These are phyloP conservation scores for Trametes elegans DNA, from an alignment of 768 basidiomycete genomes.

Conservation along the genomic window DNA sequence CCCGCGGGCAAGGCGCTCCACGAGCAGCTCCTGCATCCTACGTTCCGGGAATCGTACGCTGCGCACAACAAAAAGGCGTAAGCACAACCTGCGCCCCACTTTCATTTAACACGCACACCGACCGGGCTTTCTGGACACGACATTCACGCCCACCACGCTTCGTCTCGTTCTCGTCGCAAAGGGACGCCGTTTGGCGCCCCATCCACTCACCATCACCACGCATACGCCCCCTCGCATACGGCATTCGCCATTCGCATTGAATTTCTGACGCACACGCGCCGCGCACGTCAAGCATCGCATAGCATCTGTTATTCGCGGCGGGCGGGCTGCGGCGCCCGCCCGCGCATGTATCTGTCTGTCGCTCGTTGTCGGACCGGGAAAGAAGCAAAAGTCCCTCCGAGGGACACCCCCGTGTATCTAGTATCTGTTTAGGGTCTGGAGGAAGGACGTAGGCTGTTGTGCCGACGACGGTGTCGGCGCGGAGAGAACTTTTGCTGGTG, in stretches of 20 bases:
- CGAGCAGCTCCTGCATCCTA: conserved; percentile 75
- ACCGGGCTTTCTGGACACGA: background rate
- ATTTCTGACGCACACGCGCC: too few species aligned
- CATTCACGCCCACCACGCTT: background rate
- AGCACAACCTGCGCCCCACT: background rate
- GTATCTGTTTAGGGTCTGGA: conserved; percentile 6
- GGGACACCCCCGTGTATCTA: conserved; percentile 12
- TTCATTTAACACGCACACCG: background rate
- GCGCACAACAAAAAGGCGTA: conserved; percentile 20
- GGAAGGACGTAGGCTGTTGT: too few species aligned
- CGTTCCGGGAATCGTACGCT: conserved; percentile 27
- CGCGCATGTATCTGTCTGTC: conserved; percentile 11
- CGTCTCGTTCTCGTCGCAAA: background rate
- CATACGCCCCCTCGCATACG: background rate
- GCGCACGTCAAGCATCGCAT: too few species aligned
- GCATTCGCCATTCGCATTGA: background rate
- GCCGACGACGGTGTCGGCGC: too few species aligned
- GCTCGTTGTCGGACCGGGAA: conserved; percentile 9
- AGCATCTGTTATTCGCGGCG: background rate
- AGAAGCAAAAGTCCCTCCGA: conserved; percentile 12
- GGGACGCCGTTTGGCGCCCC: background rate
- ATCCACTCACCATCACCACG: background rate
- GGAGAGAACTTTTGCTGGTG: too few species aligned
- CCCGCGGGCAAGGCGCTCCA: conserved; percentile 93
- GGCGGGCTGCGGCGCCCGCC: background rate